These are phyloP conservation scores for Asterophora parasitica DNA, from an alignment of 768 basidiomycete species.

Conservation along the genomic window DNA sequence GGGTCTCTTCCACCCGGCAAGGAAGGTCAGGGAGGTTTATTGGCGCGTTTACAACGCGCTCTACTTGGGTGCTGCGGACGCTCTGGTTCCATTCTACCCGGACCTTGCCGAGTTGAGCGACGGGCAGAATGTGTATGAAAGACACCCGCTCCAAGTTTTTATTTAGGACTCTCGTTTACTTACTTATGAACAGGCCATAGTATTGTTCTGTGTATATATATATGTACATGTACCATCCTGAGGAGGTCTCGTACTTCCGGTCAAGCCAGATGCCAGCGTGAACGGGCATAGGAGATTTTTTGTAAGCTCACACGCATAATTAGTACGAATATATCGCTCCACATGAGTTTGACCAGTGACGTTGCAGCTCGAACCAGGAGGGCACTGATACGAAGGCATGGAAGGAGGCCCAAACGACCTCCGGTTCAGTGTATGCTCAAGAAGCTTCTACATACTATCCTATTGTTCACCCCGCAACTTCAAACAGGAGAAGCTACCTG, in stretches of 20 bases:
- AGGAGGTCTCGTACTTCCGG: not conserved
- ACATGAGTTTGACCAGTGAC: too few species aligned
- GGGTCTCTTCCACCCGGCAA: constrained; percentile 94
- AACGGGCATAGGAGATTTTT: too few species aligned
- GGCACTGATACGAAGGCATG: too few species aligned
- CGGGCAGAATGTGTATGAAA: constrained; percentile 84
- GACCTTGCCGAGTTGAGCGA: constrained; percentile 88
- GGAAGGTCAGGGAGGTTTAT: constrained; percentile 96
- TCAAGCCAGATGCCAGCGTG: too few species aligned
- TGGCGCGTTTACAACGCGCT: constrained; percentile 96
- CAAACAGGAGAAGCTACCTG: too few species aligned
- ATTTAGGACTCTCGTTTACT: constrained; percentile 40
- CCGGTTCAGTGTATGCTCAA: too few species aligned
- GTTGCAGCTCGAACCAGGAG: too few species aligned
- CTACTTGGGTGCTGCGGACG: constrained; percentile 86
- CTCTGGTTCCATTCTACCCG: constrained; percentile 94
- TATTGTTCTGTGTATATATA: not conserved
- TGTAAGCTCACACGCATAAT: too few species aligned
- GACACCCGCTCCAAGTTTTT: constrained; percentile 80
- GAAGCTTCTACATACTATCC: too few species aligned
- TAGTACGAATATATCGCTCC: too few species aligned
- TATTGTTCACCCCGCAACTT: too few species aligned
- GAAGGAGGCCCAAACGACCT: too few species aligned
- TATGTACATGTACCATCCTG: not conserved
- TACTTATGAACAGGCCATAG: constrained; percentile 6